Evolutionary conservation across 1,139 yeast genomes (phyloP).

Genomic region (Candida frijolesensis): DNA sequence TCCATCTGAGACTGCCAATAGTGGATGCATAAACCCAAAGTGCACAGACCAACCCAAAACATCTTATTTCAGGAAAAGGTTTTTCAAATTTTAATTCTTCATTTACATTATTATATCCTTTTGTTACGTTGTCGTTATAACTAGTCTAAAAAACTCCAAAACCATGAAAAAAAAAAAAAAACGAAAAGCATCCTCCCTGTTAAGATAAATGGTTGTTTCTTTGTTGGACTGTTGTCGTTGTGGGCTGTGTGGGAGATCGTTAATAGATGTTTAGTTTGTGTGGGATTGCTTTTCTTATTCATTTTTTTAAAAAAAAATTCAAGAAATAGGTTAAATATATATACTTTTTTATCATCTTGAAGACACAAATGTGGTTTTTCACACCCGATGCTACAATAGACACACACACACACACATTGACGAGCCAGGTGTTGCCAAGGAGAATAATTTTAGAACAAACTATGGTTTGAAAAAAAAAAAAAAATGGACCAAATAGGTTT

Average conservation of each 20-base stretch:
- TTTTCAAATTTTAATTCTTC: neutral
- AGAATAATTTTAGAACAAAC: neutral
- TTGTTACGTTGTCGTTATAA: neutral
- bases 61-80: neutral
- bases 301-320: no score
- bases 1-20: neutral
- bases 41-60: neutral
- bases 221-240: neutral
- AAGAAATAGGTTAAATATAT: no score
- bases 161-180: neutral
- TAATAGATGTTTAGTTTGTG: neutral
- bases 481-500: no score
- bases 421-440: no score
- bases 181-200: neutral
- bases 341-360: no score
- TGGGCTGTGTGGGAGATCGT: neutral
- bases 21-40: neutral
- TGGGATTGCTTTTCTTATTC: neutral
- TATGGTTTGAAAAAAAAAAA: no score
- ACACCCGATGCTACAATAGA: no score
- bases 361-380: no score
- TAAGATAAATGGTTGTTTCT: neutral
- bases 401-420: no score
- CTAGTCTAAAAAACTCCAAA: neutral
- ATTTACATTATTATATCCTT: neutral